A percentile compares a stretch with the other conserved stretches of the same genome.
Evolutionary conservation across 2,329 filamentous ascomycete genomes (phyloP).

Genomic region (Phialophora tarda): DNA sequence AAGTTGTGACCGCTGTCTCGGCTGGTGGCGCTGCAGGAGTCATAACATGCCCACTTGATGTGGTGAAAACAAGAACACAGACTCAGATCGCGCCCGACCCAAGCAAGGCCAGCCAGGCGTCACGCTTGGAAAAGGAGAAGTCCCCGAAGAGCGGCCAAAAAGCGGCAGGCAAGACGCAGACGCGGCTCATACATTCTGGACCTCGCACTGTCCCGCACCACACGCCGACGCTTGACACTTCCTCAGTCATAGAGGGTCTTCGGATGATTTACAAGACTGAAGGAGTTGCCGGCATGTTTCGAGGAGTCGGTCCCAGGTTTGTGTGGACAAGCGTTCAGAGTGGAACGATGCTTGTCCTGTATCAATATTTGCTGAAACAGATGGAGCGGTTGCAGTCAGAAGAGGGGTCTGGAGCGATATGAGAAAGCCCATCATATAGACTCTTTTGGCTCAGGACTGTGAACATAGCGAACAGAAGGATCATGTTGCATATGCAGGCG

Average conservation of each 20-base stretch:
- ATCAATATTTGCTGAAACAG: slow-evolving; percentile 82
- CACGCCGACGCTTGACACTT: slow-evolving; percentile 81
- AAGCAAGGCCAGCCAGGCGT: slow-evolving; percentile 39
- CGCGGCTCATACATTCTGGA: slow-evolving; percentile 40
- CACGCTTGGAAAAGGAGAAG: slow-evolving; percentile 36
- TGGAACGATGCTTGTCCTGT: slow-evolving; percentile 93
- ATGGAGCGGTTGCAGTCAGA: slow-evolving; percentile 60
- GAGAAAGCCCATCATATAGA: slow-evolving; percentile 24
- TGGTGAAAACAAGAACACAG: slow-evolving; percentile 95
- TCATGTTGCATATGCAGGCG: slow-evolving; percentile 15
- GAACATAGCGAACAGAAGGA: slow-evolving; percentile 4
- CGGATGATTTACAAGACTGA: slow-evolving; percentile 88
- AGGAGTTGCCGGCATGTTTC: slow-evolving; percentile 87
- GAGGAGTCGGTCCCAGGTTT: slow-evolving; percentile 87
- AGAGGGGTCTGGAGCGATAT: slow-evolving; percentile 34
- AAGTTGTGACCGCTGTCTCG: slow-evolving; percentile 85
- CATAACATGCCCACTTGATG: slow-evolving; percentile 92
- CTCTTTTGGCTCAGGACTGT: not conserved
- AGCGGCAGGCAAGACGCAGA: slow-evolving; percentile 32
- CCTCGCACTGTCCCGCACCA: slow-evolving; percentile 71
- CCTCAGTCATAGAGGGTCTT: slow-evolving; percentile 83
- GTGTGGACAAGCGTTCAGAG: slow-evolving; percentile 99
- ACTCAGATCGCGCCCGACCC: slow-evolving; percentile 74
- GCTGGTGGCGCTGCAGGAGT: slow-evolving; percentile 93
- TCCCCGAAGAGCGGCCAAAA: slow-evolving; percentile 20